A percentile compares a stretch with the other conserved stretches of the same genome.
Conservation (phyloP, 768 basidiomycete species). For the Mycena olivaceomarginata region DNA sequence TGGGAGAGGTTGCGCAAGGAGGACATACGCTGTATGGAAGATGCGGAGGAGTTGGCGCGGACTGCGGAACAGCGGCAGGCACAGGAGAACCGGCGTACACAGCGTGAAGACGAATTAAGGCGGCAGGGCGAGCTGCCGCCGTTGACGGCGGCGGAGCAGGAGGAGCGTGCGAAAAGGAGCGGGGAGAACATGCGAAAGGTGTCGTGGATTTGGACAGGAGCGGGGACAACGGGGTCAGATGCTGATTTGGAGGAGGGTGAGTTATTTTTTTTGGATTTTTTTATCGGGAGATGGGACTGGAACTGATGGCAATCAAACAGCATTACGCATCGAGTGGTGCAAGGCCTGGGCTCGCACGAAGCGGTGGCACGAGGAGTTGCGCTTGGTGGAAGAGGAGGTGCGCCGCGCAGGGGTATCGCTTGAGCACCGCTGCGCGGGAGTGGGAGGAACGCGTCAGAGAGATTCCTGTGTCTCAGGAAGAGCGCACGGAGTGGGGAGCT, state of each 20-base stretch:
- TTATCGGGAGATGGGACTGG: too few species aligned
- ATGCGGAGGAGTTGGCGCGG: slow-evolving; percentile 31
- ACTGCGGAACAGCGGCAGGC: not conserved
- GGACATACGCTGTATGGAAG: too few species aligned
- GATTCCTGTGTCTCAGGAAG: too few species aligned
- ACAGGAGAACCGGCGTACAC: too few species aligned
- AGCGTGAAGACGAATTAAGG: too few species aligned
- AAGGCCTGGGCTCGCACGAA: slow-evolving; percentile 19
- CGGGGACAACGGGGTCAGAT: slow-evolving; percentile 6
- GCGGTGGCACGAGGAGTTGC: slow-evolving; percentile 35
- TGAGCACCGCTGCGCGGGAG: not conserved
- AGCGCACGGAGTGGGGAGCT: not conserved
- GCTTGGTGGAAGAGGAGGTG: slow-evolving; percentile 37
- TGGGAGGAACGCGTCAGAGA: slow-evolving; percentile 23
- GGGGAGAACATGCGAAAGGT: too few species aligned
- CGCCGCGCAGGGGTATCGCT: not conserved
- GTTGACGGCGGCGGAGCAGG: too few species aligned
- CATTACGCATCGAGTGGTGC: slow-evolving; percentile 39
- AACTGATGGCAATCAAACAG: not conserved
- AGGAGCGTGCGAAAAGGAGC: too few species aligned
- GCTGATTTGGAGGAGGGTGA: slow-evolving; percentile 27
- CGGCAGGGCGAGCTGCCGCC: too few species aligned
- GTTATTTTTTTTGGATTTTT: not conserved
- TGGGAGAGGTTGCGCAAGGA: too few species aligned
- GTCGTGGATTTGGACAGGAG: slow-evolving; percentile 39